Base-by-base conservation (phyloP, 352 stramenopile species). In the Globisporangium spiculum region DNA sequence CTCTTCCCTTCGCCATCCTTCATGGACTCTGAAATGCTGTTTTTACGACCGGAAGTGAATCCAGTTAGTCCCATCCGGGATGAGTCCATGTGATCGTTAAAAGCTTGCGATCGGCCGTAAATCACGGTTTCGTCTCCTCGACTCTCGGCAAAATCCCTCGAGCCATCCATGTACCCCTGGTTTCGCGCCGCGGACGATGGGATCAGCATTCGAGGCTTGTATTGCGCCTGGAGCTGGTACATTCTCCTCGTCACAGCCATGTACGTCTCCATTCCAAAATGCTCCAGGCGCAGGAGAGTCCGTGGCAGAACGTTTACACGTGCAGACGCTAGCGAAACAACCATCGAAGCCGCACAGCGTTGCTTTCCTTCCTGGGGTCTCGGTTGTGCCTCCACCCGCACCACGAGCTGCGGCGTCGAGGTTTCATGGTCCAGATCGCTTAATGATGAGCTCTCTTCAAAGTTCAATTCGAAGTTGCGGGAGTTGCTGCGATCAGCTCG, bases 201-300 rank as follows among this genome's bases (percentile, higher is more conserved):
- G 20, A 76, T 78, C 26, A 60, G 59, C 60, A 81, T 68, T 38
- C 72, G 60, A 32, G 75, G 70, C 24, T 81, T 73, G 67, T 72
- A 78, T 24, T 84, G 74, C 16, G 75, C 63, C 61, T 82, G 74
- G 53, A 89, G 46, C 48, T 86, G 75, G 34, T 69, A 74, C 22
- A 50, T 65, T 57, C 83, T 84, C 53, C 77, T 80, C 26, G 60
- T 81, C 60, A 70, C 76, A 16, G 81, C 75, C 60, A 86, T 73
- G n/a, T 78, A 78, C 10, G 84, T 68, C 54, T 87, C 77, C 24
- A 86, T 69, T 3, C 67, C 77, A 48, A 88, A 90, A 46, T 90
- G 78, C 59, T 90, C 82, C 52, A 89, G 60, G 27, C 80, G 79
- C 52, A 90, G 56, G 20, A 87, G 30, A 30, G 82, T 84, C 8